Evolutionary conservation across 164 flowering plant genomes (phyloP).

Genomic region (Vitis vinifera): DNA sequence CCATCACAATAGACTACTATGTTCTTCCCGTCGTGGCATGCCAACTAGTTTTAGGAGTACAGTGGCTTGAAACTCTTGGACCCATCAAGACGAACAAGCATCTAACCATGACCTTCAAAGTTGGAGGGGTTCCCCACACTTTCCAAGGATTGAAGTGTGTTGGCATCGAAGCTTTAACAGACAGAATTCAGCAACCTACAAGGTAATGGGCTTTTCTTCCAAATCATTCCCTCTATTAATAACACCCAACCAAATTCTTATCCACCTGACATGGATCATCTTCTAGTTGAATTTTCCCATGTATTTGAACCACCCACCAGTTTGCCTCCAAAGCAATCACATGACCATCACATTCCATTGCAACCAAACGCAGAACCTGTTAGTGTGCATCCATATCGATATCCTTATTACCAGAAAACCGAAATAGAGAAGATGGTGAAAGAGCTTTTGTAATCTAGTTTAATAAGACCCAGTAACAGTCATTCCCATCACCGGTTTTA

Average conservation of each 20-base stretch:
- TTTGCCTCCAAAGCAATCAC: neutral
- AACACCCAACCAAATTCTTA: neutral
- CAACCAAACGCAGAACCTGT: neutral
- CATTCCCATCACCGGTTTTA: constrained; percentile 1
- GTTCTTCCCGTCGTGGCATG: constrained; percentile 1
- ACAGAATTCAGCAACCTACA: neutral
- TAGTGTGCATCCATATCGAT: neutral
- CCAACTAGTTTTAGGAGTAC: neutral
- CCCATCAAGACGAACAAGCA: neutral
- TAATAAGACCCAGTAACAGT: neutral
- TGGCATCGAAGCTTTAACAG: too few relatives aligned
- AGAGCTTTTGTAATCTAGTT: neutral
- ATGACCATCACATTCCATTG: constrained; percentile 1
- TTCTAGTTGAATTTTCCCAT: too few relatives aligned
- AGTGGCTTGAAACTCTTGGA: constrained; percentile 1
- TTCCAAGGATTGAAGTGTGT: neutral
- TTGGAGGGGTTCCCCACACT: neutral
- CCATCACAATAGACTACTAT: constrained; percentile 1
- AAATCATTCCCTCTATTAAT: too few relatives aligned
- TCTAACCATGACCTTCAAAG: neutral
- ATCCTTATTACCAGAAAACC: neutral
- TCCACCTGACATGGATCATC: neutral
- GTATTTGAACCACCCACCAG: neutral
- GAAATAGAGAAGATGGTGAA: neutral
- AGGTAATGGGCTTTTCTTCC: neutral